A percentile compares a stretch with the other conserved stretches of the same genome.
These are phyloP conservation scores for Dryadomyces quercus-mongolicae DNA, from an alignment of 2,329 filamentous ascomycete species.

Conservation along the genomic window DNA sequence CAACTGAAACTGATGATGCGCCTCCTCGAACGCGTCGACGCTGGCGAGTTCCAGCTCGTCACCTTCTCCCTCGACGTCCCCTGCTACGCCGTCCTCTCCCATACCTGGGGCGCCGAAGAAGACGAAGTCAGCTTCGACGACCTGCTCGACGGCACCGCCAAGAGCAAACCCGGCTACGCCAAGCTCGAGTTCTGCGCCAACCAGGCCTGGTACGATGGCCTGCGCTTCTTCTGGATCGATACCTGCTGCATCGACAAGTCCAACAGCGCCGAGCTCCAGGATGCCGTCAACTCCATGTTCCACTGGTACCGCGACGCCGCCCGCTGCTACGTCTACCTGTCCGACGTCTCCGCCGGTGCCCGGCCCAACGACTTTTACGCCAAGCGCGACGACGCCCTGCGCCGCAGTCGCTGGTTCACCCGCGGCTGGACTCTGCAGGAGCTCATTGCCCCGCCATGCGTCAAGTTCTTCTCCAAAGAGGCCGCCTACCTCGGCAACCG, in stretches of 20 bases:
- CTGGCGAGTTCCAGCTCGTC: neutral
- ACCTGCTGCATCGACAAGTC: conserved; percentile 9
- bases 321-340: conserved; percentile 5
- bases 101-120: conserved; percentile 3
- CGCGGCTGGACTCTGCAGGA: conserved; percentile 9
- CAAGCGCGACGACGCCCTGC: neutral
- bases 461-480: conserved; percentile 5
- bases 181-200: neutral
- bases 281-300: conserved; percentile 8
- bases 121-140: conserved; percentile 2
- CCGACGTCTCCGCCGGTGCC: neutral
- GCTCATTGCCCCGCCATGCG: conserved; percentile 1
- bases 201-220: neutral
- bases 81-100: conserved; percentile 8
- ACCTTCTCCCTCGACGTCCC: neutral
- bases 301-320: conserved; percentile 1
- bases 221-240: conserved; percentile 4
- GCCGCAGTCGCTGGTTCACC: conserved; percentile 7
- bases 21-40: neutral
- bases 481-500: conserved; percentile 2
- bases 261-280: conserved; percentile 3
- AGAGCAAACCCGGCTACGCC: neutral
- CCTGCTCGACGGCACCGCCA: neutral
- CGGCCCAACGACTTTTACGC: no score
- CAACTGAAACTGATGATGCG: neutral